phyloP scores from a whole-genome alignment of 2,329 filamentous ascomycete species.

The Trichoderma arundinaceum region DNA sequence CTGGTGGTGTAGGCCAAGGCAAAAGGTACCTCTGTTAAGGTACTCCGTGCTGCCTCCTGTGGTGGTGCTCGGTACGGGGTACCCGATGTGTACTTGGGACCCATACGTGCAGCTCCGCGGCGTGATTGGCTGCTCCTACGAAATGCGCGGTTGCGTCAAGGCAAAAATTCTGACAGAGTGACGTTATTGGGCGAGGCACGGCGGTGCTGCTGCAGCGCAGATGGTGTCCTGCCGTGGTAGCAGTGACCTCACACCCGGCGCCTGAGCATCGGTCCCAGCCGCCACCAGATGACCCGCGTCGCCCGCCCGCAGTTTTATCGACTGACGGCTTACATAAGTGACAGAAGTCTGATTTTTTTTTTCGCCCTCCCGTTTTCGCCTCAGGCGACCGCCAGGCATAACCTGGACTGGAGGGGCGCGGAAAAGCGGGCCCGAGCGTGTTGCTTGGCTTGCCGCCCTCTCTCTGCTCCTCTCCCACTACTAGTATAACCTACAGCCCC shows the following conservation, averaged over 20 bases:
- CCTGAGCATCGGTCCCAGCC: not conserved
- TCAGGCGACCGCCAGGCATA: constrained; percentile 18
- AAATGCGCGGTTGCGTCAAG: not conserved
- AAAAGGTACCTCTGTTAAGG: too few relatives aligned
- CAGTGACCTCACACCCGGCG: constrained; percentile 10
- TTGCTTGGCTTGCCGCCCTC: constrained; percentile 12
- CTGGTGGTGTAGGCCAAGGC: too few relatives aligned
- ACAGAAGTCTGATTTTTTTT: not conserved
- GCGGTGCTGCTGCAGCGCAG: not conserved
- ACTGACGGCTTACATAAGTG: constrained; percentile 25
- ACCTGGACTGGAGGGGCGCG: constrained; percentile 16
- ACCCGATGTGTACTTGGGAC: constrained; percentile 12
- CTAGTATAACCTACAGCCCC: not conserved
- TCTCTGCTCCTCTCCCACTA: too few relatives aligned
- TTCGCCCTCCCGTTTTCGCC: constrained; percentile 7
- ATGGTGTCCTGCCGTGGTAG: constrained; percentile 16
- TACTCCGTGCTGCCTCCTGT: too few relatives aligned
- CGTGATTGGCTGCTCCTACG: constrained; percentile 6
- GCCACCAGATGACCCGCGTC: constrained; percentile 23
- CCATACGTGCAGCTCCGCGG: not conserved
- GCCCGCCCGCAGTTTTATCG: not conserved
- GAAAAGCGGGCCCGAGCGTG: constrained; percentile 18
- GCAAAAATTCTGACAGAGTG: constrained; percentile 4
- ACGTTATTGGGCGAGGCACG: constrained; percentile 13
- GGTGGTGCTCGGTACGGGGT: constrained; percentile 17